Evolutionary conservation across 1,139 yeast genomes (phyloP).

Genomic region (Pichia sorboxylosa): DNA sequence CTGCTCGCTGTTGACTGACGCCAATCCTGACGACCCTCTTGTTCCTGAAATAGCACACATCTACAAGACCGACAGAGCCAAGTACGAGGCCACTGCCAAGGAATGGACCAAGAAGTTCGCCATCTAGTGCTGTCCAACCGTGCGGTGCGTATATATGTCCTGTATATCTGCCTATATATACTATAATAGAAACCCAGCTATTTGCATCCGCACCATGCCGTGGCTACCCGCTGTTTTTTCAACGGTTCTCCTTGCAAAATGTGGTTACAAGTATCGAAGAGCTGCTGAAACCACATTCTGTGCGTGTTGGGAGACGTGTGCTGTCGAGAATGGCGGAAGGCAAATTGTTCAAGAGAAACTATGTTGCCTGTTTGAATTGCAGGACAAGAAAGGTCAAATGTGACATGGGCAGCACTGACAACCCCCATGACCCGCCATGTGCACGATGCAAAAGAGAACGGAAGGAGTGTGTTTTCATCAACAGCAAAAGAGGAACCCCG

Average conservation of each 20-base stretch:
- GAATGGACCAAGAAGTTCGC: conserved; percentile 99
- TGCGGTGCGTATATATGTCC: too few species aligned
- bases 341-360: conserved; percentile 37
- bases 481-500: conserved; percentile 41
- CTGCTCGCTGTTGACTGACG: conserved; percentile 69
- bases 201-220: too few species aligned
- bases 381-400: conserved; percentile 75
- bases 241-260: too few species aligned
- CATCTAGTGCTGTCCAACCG: too few species aligned
- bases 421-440: conserved; percentile 76
- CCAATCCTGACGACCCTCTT: conserved; percentile 97
- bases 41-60: conserved; percentile 97
- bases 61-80: conserved; percentile 87
- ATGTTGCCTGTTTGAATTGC: conserved; percentile 77
- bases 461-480: conserved; percentile 68
- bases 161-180: too few species aligned
- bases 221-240: too few species aligned
- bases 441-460: conserved; percentile 73
- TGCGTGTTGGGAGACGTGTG: too few species aligned
- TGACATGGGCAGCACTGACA: conserved; percentile 65
- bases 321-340: too few species aligned
- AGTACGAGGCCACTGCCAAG: conserved; percentile 93
- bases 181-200: too few species aligned
- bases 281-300: too few species aligned
- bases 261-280: too few species aligned